Base-by-base conservation (phyloP, 768 basidiomycete species). In the Amyloporia xantha region DNA sequence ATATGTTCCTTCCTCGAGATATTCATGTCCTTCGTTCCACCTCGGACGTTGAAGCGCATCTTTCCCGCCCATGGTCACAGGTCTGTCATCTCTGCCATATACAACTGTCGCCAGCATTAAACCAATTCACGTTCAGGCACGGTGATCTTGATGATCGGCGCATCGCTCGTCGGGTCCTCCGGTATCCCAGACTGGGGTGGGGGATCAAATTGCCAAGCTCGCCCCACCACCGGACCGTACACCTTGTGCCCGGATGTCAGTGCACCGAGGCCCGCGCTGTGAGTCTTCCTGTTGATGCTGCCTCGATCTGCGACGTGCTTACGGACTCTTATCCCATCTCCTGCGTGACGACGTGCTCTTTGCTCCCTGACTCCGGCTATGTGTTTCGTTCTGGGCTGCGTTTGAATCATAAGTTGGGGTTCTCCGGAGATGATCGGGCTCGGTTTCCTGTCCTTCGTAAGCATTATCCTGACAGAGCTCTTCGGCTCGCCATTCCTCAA, bases 401-500 rank as follows among this genome's bases (percentile, higher is more conserved):
- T 3, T 23, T 38, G 15, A 6, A 5, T 13, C 52, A 25, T 30
- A 7, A 81, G 79, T 4, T 92, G 86, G 86, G 90, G 86, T 7
- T 83, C 83, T 0, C 82, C 90, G 0, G 76, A 90, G 59, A 89
- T 88, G 67, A 84, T 91, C 41, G 90, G 91, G 3, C 77, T 94
- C 21, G 91, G 91, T 0, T 92, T 94, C 73, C 71, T 92, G 24
- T 84, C 83, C 0, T 92, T 91, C 66, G 58, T 81, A 41, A 72
- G 77, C 9, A 91, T 91, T 57, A 76, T 91, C 56, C 61, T 91
- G 23, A 84, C 84, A 1, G 89, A 93, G 62, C 65, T 91, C 17
- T 88, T 91, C 54, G 91, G 90, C 5, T 84, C 82, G 3, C 91
- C 89, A 0, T 92, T 93, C 71, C 65, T 93, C 60, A 85, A 86